Evolutionary conservation across 768 basidiomycete genomes (phyloP), one percentile per base, ranked within the genome.

Genomic region (Amanita rimosa): DNA sequence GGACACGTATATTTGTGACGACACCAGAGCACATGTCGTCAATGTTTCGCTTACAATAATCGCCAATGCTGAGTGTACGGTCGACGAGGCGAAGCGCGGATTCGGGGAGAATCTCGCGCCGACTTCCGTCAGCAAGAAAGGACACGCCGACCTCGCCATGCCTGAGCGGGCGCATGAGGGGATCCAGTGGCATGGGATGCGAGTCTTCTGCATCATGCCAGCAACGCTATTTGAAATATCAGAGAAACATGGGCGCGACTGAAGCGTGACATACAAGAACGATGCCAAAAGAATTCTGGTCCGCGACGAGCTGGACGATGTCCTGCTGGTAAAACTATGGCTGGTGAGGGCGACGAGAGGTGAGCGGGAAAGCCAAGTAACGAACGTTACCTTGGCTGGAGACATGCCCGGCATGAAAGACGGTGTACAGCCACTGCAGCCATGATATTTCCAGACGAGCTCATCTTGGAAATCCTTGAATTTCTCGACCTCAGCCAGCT

Each of bases 191-290:
- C 22, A 66, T 61, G 3, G 70, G 65, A 27, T 72, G 73, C 11
- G 77, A 60, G 51, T 89, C 87, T 54, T 93, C 89, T 8, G 81
- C 79, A 61, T 92, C 88, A 53, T 88, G 83, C 91, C 90, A 93
- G 57, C 83, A 88, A 65, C 87, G 78, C 90, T 93, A 60, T 7
- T 45, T 34, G n/a, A 37, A 10, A 3, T 17, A 37, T 37, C n/a
- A 37, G 17, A 40, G 16, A 17, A 7, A 42, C 13, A 14, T 36
- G 22, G 27, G 3, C 24, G 37, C 9, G 46, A 27, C 54, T 9
- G 46, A 37, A 21, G 37, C 26, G 34, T 7, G n/a, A 56, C 70
- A 52, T 60, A 87, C 88, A 65, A 89, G 62, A 43, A 91, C 81
- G 53, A 86, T 70, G 24, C 78, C 86, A 55, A 72, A 67, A 22